phyloP scores from a whole-genome alignment of 164 flowering plant species.

The Buxus sempervirens region DNA sequence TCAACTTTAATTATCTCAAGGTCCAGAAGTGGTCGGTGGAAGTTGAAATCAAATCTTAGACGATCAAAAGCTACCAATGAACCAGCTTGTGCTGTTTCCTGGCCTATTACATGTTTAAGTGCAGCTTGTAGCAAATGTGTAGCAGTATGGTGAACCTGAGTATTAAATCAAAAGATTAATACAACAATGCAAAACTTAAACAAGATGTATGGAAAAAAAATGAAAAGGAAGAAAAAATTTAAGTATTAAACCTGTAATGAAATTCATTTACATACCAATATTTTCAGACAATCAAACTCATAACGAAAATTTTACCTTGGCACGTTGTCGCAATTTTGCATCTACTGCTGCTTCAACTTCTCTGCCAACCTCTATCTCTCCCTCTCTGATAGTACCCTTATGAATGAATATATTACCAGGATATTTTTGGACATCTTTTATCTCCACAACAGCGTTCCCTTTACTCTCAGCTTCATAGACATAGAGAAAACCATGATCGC shows the following conservation, averaged over 20 bases:
- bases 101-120: constrained; percentile 72
- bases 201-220: not conserved
- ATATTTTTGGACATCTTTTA: constrained; percentile 79
- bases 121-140: constrained; percentile 97
- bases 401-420: constrained; percentile 76
- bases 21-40: constrained; percentile 70
- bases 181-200: not conserved
- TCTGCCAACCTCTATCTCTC: constrained; percentile 67
- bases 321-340: constrained; percentile 70
- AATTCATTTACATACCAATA: not conserved
- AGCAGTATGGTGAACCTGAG: constrained; percentile 96
- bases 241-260: not conserved
- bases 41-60: constrained; percentile 93
- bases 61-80: constrained; percentile 95
- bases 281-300: not conserved
- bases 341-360: constrained; percentile 88
- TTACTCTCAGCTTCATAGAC: constrained; percentile 33
- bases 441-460: constrained; percentile 52
- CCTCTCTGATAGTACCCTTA: constrained; percentile 71
- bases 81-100: constrained; percentile 97
- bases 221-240: not conserved
- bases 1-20: constrained; percentile 71
- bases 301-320: constrained; percentile 50
- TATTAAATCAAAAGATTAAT: not conserved
- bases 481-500: constrained; percentile 73